These are phyloP conservation scores for Apophysomyces variabilis DNA, from an alignment of 371 early-diverging fungal genomes.

Conservation along the genomic window DNA sequence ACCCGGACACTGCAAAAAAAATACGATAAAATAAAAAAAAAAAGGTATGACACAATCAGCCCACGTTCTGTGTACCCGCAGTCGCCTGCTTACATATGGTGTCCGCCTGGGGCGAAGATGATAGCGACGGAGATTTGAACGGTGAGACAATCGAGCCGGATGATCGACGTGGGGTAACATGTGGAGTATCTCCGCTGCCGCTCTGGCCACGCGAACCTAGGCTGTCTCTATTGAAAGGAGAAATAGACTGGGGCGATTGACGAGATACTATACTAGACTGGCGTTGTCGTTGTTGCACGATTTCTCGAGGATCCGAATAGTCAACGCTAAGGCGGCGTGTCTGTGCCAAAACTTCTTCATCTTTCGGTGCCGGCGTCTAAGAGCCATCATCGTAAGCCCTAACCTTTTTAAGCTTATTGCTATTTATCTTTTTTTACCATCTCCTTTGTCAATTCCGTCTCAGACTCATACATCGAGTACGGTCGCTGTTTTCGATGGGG, in stretches of 20 bases:
- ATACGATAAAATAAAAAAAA: no score
- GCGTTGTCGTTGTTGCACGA: conserved; percentile 25
- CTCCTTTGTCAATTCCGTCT: conserved; percentile 1
- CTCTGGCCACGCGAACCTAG: conserved; percentile 1
- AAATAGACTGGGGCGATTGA: conserved; percentile 11
- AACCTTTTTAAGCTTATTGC: background rate
- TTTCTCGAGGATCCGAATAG: conserved; percentile 23
- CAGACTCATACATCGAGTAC: conserved; percentile 11
- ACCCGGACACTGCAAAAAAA: conserved; percentile 4
- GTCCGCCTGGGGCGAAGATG: conserved; percentile 54
- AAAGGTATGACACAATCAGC: conserved; percentile 11
- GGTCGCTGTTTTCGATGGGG: background rate
- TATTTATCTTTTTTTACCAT: background rate
- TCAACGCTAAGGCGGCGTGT: conserved; percentile 10
- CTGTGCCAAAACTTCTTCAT: background rate
- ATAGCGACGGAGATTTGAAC: conserved; percentile 72
- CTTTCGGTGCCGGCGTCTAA: background rate
- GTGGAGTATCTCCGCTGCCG: background rate
- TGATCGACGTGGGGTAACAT: conserved; percentile 35
- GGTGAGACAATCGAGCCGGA: conserved; percentile 59
- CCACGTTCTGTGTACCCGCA: conserved; percentile 7
- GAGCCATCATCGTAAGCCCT: background rate
- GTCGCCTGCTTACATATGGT: conserved; percentile 34
- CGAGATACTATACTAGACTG: conserved; percentile 21
- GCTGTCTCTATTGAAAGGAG: conserved; percentile 8